A percentile compares a stretch with the other conserved stretches of the same genome.
Evolutionary conservation across 2,329 filamentous ascomycete genomes (phyloP).

Genomic region (Aspergillaceae sp.): DNA sequence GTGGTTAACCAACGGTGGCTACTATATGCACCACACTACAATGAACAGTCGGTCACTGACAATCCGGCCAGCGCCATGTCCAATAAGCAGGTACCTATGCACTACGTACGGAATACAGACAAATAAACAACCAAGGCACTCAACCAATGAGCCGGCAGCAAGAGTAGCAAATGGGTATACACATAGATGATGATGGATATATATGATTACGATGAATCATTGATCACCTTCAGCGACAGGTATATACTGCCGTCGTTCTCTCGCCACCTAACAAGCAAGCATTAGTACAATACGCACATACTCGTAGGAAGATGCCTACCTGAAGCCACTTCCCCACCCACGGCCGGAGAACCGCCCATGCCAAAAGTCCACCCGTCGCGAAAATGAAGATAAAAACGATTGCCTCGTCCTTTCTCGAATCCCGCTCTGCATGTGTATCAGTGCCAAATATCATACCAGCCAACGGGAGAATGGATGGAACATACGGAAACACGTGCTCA

Average conservation of each 20-base stretch:
- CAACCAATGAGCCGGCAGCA: too few relatives aligned
- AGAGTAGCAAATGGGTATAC: not conserved
- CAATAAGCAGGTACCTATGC: too few relatives aligned
- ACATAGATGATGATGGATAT: not conserved
- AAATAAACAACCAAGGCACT: too few relatives aligned
- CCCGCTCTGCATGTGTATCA: slow-evolving; percentile 39
- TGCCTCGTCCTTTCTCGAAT: slow-evolving; percentile 58
- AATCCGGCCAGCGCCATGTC: too few relatives aligned
- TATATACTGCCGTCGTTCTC: slow-evolving; percentile 44
- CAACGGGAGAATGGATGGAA: not conserved
- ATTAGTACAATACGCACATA: too few relatives aligned
- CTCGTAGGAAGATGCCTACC: slow-evolving; percentile 22
- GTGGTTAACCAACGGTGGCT: too few relatives aligned
- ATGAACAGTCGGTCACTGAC: too few relatives aligned
- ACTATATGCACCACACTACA: too few relatives aligned
- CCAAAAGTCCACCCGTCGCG: slow-evolving; percentile 52
- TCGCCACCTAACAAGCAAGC: slow-evolving; percentile 29
- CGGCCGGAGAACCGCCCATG: slow-evolving; percentile 53
- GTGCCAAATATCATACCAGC: slow-evolving; percentile 15
- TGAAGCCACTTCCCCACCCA: slow-evolving; percentile 51
- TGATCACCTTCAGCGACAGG: slow-evolving; percentile 34
- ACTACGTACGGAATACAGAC: too few relatives aligned
- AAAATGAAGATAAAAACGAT: slow-evolving; percentile 60
- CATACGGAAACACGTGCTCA: slow-evolving; percentile 57
- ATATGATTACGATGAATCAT: not conserved